These are phyloP conservation scores for Xylariales sp. DNA, from an alignment of 2,329 filamentous ascomycete genomes.

Conservation along the genomic window DNA sequence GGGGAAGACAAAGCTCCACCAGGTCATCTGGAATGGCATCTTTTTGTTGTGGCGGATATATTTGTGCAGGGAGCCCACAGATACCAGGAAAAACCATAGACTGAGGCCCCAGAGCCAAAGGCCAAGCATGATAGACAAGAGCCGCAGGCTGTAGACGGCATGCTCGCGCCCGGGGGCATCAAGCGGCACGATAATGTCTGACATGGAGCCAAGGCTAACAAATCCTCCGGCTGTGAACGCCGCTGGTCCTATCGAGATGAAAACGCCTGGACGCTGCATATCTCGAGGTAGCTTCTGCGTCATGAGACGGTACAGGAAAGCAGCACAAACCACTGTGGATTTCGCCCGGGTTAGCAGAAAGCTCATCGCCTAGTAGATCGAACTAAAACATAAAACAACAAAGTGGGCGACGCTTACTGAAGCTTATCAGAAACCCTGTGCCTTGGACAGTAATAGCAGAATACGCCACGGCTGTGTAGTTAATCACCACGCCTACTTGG, in stretches of 20 bases:
- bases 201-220: conserved; percentile 40
- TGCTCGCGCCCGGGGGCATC: conserved; percentile 37
- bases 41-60: conserved; percentile 52
- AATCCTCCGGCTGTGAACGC: conserved; percentile 51
- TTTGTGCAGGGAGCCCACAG: conserved; percentile 70
- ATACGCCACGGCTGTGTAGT: conserved; percentile 42
- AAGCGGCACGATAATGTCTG: conserved; percentile 36
- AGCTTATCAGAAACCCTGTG: conserved; percentile 51
- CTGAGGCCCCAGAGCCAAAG: conserved; percentile 83
- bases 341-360: background rate
- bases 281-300: conserved; percentile 80
- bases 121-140: conserved; percentile 56
- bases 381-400: too few species aligned
- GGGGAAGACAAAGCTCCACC: conserved; percentile 80
- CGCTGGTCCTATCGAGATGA: conserved; percentile 75
- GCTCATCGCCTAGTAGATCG: too few species aligned
- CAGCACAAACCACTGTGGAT: conserved; percentile 63
- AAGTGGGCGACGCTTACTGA: conserved; percentile 49
- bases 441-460: conserved; percentile 48
- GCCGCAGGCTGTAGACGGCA: conserved; percentile 37
- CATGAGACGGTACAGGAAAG: conserved; percentile 84
- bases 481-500: conserved; percentile 23
- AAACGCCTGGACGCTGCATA: conserved; percentile 73
- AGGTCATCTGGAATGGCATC: conserved; percentile 78
- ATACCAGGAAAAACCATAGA: conserved; percentile 80